phyloP scores from a whole-genome alignment of 495 filamentous ascomycete species.

The Bombardia bombarda region DNA sequence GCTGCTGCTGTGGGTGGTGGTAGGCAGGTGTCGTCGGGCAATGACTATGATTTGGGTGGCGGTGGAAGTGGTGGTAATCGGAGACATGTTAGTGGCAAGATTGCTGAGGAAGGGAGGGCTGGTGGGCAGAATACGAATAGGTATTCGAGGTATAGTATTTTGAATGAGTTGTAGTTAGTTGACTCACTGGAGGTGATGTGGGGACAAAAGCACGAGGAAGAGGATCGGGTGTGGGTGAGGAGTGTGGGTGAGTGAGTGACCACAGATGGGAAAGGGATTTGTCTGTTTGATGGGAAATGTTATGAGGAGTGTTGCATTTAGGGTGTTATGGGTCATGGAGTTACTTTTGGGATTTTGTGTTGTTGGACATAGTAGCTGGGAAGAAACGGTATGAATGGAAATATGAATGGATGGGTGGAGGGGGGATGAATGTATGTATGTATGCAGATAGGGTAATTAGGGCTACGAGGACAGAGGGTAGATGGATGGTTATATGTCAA shows the following conservation, averaged over 20 bases:
- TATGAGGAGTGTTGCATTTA: no score
- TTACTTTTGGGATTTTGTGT: not conserved
- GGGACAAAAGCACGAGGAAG: not conserved
- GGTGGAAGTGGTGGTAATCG: constrained; percentile 2
- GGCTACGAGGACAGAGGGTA: no score
- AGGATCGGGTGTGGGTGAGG: no score
- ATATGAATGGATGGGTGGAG: not conserved
- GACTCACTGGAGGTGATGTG: no score
- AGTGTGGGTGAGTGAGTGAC: no score
- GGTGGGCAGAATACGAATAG: constrained; percentile 14
- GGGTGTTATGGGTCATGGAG: no score
- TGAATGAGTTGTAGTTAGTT: constrained; percentile 13
- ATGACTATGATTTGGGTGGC: constrained; percentile 47
- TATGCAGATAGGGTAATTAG: no score
- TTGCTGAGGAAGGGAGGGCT: constrained; percentile 75
- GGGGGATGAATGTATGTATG: constrained; percentile 1
- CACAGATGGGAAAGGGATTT: not conserved
- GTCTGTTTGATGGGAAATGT: not conserved
- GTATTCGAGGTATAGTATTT: constrained; percentile 24
- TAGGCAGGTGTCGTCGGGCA: constrained; percentile 46
- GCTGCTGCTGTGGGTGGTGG: constrained; percentile 10
- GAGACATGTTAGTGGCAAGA: constrained; percentile 74
- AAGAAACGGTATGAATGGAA: no score
- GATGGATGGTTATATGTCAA: no score
- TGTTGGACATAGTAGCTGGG: no score